Evolutionary conservation across 2,329 filamentous ascomycete species (phyloP).

Genomic region (Aspergillus phoenicis): DNA sequence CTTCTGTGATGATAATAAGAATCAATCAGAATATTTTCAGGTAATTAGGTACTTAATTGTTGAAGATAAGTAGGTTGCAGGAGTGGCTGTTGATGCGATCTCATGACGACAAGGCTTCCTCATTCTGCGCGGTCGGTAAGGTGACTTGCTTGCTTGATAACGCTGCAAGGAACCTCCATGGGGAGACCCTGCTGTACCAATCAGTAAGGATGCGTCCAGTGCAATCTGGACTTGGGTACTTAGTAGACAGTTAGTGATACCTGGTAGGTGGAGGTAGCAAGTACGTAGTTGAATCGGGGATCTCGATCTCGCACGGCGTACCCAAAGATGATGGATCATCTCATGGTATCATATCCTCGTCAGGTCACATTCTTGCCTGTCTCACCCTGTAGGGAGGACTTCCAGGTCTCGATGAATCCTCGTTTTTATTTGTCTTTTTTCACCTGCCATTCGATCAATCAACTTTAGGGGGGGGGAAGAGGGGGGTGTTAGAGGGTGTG

Average conservation of each 20-base stretch:
- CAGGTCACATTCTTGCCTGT: conserved; percentile 2
- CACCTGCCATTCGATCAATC: not conserved
- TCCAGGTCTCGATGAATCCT: not conserved
- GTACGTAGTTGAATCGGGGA: no score
- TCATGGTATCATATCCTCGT: conserved; percentile 1
- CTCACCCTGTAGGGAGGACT: not conserved
- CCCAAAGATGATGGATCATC: conserved; percentile 7
- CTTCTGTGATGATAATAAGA: not conserved
- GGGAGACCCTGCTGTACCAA: not conserved
- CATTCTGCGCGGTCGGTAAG: not conserved
- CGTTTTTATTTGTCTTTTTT: not conserved
- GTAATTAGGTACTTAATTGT: no score
- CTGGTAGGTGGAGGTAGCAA: no score
- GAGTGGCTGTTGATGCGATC: not conserved
- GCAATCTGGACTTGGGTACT: not conserved
- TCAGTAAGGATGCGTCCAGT: not conserved
- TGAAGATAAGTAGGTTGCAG: not conserved
- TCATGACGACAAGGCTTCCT: not conserved
- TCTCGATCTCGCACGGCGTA: no score
- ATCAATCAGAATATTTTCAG: no score
- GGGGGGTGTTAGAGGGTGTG: not conserved
- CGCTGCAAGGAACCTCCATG: conserved; percentile 3
- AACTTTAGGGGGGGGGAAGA: not conserved
- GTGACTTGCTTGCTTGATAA: not conserved
- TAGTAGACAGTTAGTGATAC: not conserved